Evolutionary conservation across 2,329 filamentous ascomycete species (phyloP).

Genomic region (Dichotomopilus funicola): DNA sequence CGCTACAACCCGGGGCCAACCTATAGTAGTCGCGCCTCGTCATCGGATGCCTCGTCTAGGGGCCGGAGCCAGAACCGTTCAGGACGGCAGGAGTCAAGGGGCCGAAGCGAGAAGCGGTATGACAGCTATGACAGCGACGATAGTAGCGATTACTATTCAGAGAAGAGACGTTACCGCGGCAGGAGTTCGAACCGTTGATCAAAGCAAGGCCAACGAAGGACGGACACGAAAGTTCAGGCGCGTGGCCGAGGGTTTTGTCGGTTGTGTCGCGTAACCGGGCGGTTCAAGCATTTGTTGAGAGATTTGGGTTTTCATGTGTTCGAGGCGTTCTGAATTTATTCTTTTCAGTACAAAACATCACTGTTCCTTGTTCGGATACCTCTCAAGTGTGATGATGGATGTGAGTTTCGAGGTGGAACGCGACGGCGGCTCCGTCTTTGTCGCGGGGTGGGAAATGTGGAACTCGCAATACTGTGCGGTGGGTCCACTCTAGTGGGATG

Average conservation of each 20-base stretch:
- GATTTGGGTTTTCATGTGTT: too few relatives aligned
- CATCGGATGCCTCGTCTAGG: constrained; percentile 8
- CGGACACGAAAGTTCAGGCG: background rate
- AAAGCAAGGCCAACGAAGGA: too few relatives aligned
- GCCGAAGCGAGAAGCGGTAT: constrained; percentile 8
- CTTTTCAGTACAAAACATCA: too few relatives aligned
- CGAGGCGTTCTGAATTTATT: too few relatives aligned
- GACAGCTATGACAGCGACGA: constrained; percentile 16
- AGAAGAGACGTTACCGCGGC: constrained; percentile 14
- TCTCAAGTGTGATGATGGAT: too few relatives aligned
- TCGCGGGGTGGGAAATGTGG: too few relatives aligned
- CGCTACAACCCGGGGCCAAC: constrained; percentile 10
- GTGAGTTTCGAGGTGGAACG: too few relatives aligned
- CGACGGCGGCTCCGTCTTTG: too few relatives aligned
- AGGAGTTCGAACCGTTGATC: constrained; percentile 9
- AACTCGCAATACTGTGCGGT: background rate
- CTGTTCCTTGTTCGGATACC: too few relatives aligned
- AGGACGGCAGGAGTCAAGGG: constrained; percentile 9
- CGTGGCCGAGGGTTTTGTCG: background rate
- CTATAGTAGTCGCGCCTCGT: constrained; percentile 7
- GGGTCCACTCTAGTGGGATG: background rate
- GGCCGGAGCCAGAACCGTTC: constrained; percentile 9
- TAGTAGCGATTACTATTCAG: constrained; percentile 14
- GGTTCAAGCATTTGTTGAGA: too few relatives aligned
- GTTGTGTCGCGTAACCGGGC: background rate